Evolutionary conservation across 768 basidiomycete genomes (phyloP).

Genomic region (Leccinum rimulosum): DNA sequence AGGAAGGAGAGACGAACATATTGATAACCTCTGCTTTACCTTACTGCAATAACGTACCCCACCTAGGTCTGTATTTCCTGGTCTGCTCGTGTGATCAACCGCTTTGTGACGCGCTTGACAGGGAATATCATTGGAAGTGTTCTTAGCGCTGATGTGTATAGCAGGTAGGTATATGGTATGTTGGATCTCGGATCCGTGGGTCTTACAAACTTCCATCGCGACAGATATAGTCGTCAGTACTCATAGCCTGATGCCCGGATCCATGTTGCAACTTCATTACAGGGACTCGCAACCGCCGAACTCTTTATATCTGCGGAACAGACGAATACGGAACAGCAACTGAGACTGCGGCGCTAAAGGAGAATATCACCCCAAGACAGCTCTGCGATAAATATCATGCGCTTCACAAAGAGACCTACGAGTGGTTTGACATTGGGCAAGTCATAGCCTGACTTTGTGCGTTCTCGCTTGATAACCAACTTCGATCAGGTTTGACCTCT

Average conservation of each 20-base stretch:
- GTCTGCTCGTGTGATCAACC: constrained; percentile 5
- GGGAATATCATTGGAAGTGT: constrained; percentile 95
- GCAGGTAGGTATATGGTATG: constrained; percentile 57
- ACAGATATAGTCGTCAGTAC: constrained; percentile 60
- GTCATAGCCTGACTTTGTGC: constrained; percentile 13
- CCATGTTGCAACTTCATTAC: constrained; percentile 1
- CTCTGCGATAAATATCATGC: constrained; percentile 90
- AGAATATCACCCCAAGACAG: constrained; percentile 72
- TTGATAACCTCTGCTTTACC: constrained; percentile 95
- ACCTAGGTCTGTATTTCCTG: constrained; percentile 62
- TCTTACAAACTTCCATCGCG: constrained; percentile 1
- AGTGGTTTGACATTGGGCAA: constrained; percentile 96
- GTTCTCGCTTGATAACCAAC: constrained; percentile 1
- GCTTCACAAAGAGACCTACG: constrained; percentile 88
- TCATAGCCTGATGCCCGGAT: neutral
- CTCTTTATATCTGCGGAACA: constrained; percentile 94
- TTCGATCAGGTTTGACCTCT: constrained; percentile 79
- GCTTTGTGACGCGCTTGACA: constrained; percentile 20
- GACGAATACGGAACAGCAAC: constrained; percentile 99
- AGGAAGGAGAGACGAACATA: constrained; percentile 82
- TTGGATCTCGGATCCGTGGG: neutral
- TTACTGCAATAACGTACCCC: constrained; percentile 96
- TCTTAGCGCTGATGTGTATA: constrained; percentile 95
- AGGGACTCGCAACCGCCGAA: constrained; percentile 79
- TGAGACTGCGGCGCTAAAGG: constrained; percentile 93